phyloP scores from a whole-genome alignment of 768 basidiomycete genomes.

The Udeniomyces megalosporus region DNA sequence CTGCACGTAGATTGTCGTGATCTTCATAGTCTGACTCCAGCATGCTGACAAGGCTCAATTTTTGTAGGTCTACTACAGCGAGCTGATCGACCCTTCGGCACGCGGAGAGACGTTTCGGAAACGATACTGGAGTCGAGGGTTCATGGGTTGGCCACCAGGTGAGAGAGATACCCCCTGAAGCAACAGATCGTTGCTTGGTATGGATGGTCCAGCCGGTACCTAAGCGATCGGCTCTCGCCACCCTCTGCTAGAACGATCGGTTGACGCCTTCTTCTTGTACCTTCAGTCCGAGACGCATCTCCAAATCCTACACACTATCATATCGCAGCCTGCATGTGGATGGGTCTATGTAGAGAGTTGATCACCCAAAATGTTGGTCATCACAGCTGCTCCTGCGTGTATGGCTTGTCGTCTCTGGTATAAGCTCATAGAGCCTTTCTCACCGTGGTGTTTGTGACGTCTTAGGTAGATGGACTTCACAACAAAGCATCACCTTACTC shows the following conservation, averaged over 20 bases:
- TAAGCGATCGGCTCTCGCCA: too few species aligned
- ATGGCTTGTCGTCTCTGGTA: too few species aligned
- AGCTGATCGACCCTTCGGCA: background rate
- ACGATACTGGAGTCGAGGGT: slow-evolving; percentile 8
- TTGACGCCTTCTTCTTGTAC: slow-evolving; percentile 41
- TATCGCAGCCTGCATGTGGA: slow-evolving; percentile 62
- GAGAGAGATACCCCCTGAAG: too few species aligned
- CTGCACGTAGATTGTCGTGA: slow-evolving; percentile 33
- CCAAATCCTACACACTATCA: slow-evolving; percentile 84
- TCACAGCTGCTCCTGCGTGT: too few species aligned
- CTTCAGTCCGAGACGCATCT: slow-evolving; percentile 60
- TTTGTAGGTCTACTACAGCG: background rate
- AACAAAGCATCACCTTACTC: slow-evolving; percentile 42
- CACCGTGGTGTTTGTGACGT: background rate
- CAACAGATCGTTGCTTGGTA: too few species aligned
- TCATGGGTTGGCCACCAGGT: background rate
- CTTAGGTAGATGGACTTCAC: slow-evolving; percentile 79
- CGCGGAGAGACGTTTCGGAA: slow-evolving; percentile 3
- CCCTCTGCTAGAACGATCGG: too few species aligned
- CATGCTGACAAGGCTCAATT: slow-evolving; percentile 39
- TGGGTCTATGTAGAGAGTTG: slow-evolving; percentile 36
- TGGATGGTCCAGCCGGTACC: too few species aligned
- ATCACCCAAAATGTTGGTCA: slow-evolving; percentile 42
- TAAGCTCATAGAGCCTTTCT: too few species aligned
- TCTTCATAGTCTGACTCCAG: slow-evolving; percentile 51